Conservation (phyloP, 2,329 filamentous ascomycete genomes). For the Fonsecaea erecta region DNA sequence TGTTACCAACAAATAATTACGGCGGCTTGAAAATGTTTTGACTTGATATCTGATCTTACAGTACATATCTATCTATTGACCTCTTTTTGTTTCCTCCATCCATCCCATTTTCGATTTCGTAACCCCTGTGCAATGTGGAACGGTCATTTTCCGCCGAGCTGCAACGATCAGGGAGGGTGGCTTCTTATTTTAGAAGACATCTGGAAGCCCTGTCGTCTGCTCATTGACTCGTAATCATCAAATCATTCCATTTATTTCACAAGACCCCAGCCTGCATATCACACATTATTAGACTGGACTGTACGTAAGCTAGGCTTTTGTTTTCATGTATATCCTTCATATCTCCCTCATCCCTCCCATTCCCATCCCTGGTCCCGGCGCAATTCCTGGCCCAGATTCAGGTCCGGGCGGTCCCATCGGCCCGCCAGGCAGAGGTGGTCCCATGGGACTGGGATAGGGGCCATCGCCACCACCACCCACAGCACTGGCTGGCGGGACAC, state of each 20-base stretch:
- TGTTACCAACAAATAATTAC: no score
- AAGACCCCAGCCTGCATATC: slow-evolving; percentile 6
- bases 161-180: not conserved
- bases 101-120: no score
- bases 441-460: slow-evolving; percentile 28
- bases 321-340: slow-evolving; percentile 13
- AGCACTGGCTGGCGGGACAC: slow-evolving; percentile 28
- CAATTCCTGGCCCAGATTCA: slow-evolving; percentile 1
- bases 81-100: no score
- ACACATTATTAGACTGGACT: slow-evolving; percentile 19
- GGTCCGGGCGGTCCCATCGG: slow-evolving; percentile 10
- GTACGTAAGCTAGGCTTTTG: slow-evolving; percentile 11
- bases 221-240: not conserved
- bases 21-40: no score
- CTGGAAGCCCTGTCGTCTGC: not conserved
- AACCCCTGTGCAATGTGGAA: no score
- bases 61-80: no score
- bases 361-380: slow-evolving; percentile 5
- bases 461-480: slow-evolving; percentile 24
- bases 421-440: slow-evolving; percentile 4
- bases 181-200: not conserved
- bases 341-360: slow-evolving; percentile 22
- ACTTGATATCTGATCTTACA: no score
- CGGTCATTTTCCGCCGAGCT: not conserved
- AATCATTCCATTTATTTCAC: slow-evolving; percentile 4